Conservation (phyloP, 192 early-diverging fungal genomes). For the Podila horticola region DNA sequence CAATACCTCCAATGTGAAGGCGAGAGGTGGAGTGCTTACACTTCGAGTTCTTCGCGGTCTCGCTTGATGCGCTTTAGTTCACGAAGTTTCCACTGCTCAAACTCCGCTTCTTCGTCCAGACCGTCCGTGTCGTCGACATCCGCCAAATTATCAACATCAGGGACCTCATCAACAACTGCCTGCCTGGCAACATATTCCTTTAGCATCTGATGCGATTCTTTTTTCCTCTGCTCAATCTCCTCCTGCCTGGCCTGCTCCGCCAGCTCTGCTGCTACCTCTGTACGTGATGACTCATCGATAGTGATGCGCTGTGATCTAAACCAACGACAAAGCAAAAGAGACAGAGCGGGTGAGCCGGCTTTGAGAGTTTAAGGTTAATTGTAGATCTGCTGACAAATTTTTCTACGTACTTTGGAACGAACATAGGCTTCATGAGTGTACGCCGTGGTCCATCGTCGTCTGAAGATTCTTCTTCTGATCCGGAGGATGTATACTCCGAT, state of each 20-base stretch:
- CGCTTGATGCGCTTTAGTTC: slow-evolving; percentile 91
- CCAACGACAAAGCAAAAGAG: not conserved
- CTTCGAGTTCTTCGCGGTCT: slow-evolving; percentile 80
- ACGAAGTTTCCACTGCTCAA: slow-evolving; percentile 90
- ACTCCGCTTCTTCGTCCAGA: slow-evolving; percentile 88
- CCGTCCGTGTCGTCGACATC: slow-evolving; percentile 94
- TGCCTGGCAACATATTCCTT: slow-evolving; percentile 77
- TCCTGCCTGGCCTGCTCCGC: slow-evolving; percentile 61
- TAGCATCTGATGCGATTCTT: slow-evolving; percentile 81
- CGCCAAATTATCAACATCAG: slow-evolving; percentile 32
- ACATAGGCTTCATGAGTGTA: slow-evolving; percentile 87
- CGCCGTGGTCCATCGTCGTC: slow-evolving; percentile 42
- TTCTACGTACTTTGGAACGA: slow-evolving; percentile 84
- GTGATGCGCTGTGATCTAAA: slow-evolving; percentile 69
- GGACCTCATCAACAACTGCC: slow-evolving; percentile 60
- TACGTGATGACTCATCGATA: slow-evolving; percentile 63
- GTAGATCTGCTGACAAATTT: not conserved
- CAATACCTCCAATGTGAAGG: not conserved
- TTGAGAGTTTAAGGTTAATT: not conserved
- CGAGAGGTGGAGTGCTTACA: slow-evolving; percentile 49
- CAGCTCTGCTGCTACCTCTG: slow-evolving; percentile 65
- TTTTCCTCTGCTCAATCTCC: slow-evolving; percentile 69
- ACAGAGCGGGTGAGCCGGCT: not conserved
- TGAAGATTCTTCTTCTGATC: slow-evolving; percentile 78
- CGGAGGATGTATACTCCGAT: slow-evolving; percentile 71